These are phyloP conservation scores for Pleurotus cornucopiae DNA, from an alignment of 768 basidiomycete species.

Conservation along the genomic window DNA sequence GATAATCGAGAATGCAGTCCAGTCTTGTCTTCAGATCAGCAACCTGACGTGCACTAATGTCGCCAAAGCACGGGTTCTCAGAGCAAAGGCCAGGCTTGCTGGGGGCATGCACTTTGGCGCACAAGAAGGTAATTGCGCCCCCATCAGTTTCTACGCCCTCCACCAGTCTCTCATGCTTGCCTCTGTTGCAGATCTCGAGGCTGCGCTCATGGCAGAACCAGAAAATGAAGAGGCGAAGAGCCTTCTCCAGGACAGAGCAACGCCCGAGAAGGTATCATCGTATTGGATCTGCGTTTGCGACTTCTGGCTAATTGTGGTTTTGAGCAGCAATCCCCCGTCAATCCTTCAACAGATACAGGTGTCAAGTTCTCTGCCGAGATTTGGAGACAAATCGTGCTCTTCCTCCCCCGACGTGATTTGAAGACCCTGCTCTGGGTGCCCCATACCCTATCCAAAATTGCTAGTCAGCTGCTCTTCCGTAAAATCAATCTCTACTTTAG, in stretches of 20 bases:
- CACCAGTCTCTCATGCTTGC: neutral
- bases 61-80: slow-evolving; percentile 58
- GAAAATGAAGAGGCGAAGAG: slow-evolving; percentile 66
- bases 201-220: slow-evolving; percentile 59
- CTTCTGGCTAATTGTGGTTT: neutral
- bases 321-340: slow-evolving; percentile 13
- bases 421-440: slow-evolving; percentile 62
- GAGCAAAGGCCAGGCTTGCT: slow-evolving; percentile 63
- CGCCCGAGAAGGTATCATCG: slow-evolving; percentile 51
- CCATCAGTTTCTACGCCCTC: slow-evolving; percentile 2
- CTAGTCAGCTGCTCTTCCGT: slow-evolving; percentile 62
- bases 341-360: slow-evolving; percentile 36
- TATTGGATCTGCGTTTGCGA: neutral
- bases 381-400: slow-evolving; percentile 65
- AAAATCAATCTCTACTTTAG: slow-evolving; percentile 60
- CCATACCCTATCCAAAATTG: slow-evolving; percentile 62
- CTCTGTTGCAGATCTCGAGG: slow-evolving; percentile 52
- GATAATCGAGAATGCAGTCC: slow-evolving; percentile 70
- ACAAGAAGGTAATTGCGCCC: slow-evolving; percentile 49
- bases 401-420: slow-evolving; percentile 60
- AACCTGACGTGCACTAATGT: slow-evolving; percentile 46
- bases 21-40: slow-evolving; percentile 60
- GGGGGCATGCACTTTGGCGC: slow-evolving; percentile 58
- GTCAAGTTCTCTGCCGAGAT: slow-evolving; percentile 64
- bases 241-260: slow-evolving; percentile 51